Evolutionary conservation across 1,139 yeast species (phyloP), one percentile per base, ranked within the genome.

Genomic region (Groenewaldozyma auringiensis): DNA sequence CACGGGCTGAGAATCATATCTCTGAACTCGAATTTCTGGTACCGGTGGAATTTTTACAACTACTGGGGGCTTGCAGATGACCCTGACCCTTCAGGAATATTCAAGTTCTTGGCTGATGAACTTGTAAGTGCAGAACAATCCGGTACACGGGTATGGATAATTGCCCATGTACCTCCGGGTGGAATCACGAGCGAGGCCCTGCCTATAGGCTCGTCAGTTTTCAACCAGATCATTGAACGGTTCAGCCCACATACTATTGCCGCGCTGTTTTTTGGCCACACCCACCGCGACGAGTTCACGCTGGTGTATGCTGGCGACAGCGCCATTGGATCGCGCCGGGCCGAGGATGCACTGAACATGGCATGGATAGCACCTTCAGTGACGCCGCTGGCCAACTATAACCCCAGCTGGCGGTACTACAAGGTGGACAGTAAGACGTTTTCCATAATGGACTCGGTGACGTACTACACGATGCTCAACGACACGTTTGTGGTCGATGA

Each of bases 361-460:
- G 81, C 84, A 0, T 82, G 83, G 83, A 72, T 81, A 45, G 71
- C 75, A 1, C 87, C 79, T 52, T 76, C 85, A 1, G 72, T 82
- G 37, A 80, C 88, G 13, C 87, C 88, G 8, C 68, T 71, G 53
- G 64, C 69, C 8, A 68, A 77, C 52, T 69, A 69, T 53, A 82
- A 82, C 59, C 88, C 88, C 14, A 72, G 81, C 22, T 82, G 85
- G 83, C 72, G 84, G 60, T 81, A 79, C 64, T 82, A 82, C 57
- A 78, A 78, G 56, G 83, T 82, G 40, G 87, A 82, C 60, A 67
- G 75, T 21, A 67, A 75, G 53, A 74, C 85, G 3, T 81, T 79
- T 67, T 75, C 75, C 50, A 69, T 82, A 49, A 69, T 79, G 70
- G 77, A 82, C 56, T 70, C 81, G 3, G 70, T 63, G 65, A 80